These are phyloP conservation scores for Carex parvula DNA, from an alignment of 176 grass and related monocot genomes.

Conservation along the genomic window DNA sequence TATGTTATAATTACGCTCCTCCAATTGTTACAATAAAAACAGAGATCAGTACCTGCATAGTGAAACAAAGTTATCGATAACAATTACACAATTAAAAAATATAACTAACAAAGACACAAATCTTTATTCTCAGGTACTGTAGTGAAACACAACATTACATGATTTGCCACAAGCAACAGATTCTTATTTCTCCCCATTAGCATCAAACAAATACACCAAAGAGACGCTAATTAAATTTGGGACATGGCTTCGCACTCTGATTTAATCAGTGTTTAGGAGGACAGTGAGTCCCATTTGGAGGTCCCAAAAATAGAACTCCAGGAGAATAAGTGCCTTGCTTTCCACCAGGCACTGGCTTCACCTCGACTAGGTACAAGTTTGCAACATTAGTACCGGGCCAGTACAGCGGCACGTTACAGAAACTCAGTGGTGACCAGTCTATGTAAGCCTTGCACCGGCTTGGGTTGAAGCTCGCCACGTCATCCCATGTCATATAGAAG, in stretches of 20 bases:
- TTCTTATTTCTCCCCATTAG: background rate
- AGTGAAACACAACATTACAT: background rate
- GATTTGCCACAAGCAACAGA: background rate
- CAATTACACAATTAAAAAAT: background rate
- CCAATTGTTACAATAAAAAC: background rate
- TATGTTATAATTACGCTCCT: too few relatives aligned
- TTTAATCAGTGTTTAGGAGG: background rate
- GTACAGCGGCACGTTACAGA: background rate
- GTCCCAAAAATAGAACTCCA: background rate
- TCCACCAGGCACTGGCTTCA: background rate
- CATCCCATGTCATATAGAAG: background rate
- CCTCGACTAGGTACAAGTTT: background rate
- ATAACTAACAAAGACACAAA: background rate
- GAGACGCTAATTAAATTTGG: background rate
- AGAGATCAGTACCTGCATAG: background rate
- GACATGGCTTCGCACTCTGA: background rate
- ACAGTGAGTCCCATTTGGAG: background rate
- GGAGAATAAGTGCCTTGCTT: constrained; percentile 7
- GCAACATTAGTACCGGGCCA: background rate
- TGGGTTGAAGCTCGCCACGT: background rate
- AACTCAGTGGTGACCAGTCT: constrained; percentile 20
- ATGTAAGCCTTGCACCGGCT: background rate
- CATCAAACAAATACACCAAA: background rate
- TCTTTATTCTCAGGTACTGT: background rate
- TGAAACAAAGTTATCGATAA: background rate